Evolutionary conservation across 2,329 filamentous ascomycete genomes (phyloP), one percentile per base, ranked within the genome.

Genomic region (Alternaria consortialis): DNA sequence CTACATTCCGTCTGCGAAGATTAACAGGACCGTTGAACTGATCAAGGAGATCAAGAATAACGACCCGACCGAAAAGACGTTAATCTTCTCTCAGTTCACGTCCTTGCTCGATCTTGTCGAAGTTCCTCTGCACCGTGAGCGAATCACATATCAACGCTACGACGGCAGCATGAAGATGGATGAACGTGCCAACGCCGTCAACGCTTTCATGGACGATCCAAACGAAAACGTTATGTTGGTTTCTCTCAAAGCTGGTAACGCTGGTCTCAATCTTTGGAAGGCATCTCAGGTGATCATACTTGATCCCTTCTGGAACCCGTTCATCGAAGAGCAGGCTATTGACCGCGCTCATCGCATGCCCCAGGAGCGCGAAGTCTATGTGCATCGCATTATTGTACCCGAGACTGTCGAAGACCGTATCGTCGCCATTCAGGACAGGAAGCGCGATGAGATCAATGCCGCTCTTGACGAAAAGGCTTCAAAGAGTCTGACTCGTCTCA

Each of bases 241-340:
- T 2, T 93, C 90, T 1, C 83, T 94, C 50, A 92, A 92, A 70
- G 91, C 92, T 1, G 92, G 92, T 34, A 94, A 94, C 69, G 89
- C 93, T 0, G 94, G 94, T 1, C 85, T 97, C 46, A 97, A 97
- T 73, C 84, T 97, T 23, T 92, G 91, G 39, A 87, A 88, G 17
- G 94, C 93, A 0, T 92, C 89, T 1, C 90, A 93, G 65, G 92
- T 97, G 67, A 92, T 97, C 77, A 91, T 97, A 65, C 88, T 97
- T 74, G 93, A 97, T 74, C 93, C 93, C 0, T 97, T 96, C 81
- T 97, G 93, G 92, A 97, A 97, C 65, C 94, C 93, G 0, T 97
- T 91, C 74, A 91, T 96, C 50, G 94, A 97, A 80, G 92, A 93
- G 79, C 94, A 97, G 79, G 94, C 94, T 4, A 90, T 97, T 52